A percentile compares a stretch with the other conserved stretches of the same genome.
Evolutionary conservation across 768 basidiomycete genomes (phyloP).

Genomic region (Chalciporus chontae): DNA sequence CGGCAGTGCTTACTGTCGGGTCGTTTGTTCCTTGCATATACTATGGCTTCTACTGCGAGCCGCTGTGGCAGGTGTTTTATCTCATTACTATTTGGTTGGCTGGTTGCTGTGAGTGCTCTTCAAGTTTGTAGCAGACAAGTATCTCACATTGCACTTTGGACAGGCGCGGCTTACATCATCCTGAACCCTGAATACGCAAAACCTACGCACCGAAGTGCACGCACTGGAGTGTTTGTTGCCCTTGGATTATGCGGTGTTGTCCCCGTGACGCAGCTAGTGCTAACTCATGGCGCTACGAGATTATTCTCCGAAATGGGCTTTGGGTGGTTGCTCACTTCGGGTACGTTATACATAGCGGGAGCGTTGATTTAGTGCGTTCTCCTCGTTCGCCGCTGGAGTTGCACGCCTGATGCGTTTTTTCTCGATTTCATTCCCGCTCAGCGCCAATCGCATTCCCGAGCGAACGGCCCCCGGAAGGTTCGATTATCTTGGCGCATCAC

Average conservation of each 20-base stretch:
- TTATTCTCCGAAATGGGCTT: constrained; percentile 65
- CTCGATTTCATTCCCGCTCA: constrained; percentile 41
- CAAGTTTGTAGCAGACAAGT: not conserved
- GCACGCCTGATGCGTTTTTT: constrained; percentile 23
- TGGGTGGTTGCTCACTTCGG: constrained; percentile 65
- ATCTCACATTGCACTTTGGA: constrained; percentile 1
- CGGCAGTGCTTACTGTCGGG: constrained; percentile 62
- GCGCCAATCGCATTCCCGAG: constrained; percentile 83
- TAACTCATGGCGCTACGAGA: constrained; percentile 53
- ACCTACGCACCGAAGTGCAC: constrained; percentile 68
- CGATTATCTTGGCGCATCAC: constrained; percentile 75
- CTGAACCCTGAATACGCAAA: constrained; percentile 75
- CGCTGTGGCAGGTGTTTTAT: constrained; percentile 51
- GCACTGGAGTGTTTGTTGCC: constrained; percentile 75
- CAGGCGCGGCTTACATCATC: constrained; percentile 72
- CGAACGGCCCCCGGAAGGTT: constrained; percentile 70
- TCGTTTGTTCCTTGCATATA: constrained; percentile 76
- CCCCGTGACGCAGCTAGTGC: constrained; percentile 64
- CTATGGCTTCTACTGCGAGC: constrained; percentile 74
- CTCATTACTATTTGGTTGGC: constrained; percentile 46
- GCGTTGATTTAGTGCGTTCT: constrained; percentile 76
- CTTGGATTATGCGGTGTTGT: constrained; percentile 69
- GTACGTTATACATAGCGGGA: constrained; percentile 72
- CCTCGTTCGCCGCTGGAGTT: constrained; percentile 26
- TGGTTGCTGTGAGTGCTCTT: constrained; percentile 52